Percentiles rank a stretch among this genome's conserved stretches.
Conservation (phyloP, 2,329 filamentous ascomycete species). For the Neofusicoccum sp. region DNA sequence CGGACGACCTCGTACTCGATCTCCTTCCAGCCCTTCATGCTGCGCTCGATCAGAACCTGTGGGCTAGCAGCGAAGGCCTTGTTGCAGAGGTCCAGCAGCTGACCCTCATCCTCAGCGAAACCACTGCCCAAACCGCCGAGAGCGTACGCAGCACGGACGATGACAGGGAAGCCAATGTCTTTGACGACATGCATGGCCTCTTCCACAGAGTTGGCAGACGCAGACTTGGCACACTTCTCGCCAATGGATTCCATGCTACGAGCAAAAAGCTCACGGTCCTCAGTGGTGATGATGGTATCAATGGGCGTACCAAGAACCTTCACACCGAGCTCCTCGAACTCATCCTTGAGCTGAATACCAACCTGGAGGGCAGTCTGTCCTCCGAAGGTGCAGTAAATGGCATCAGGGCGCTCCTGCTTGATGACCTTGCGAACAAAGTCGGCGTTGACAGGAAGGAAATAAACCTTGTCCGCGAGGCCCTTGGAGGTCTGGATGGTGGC, state of each 20-base stretch:
- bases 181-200: slow-evolving; percentile 88
- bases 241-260: slow-evolving; percentile 98
- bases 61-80: slow-evolving; percentile 94
- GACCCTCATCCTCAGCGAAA: slow-evolving; percentile 82
- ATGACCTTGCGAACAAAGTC: slow-evolving; percentile 99
- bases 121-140: slow-evolving; percentile 93
- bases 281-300: slow-evolving; percentile 96
- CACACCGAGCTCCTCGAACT: slow-evolving; percentile 89
- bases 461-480: slow-evolving; percentile 96
- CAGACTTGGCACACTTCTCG: slow-evolving; percentile 97
- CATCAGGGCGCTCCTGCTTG: slow-evolving; percentile 87
- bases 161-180: slow-evolving; percentile 92
- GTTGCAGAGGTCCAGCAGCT: slow-evolving; percentile 84
- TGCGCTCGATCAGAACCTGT: slow-evolving; percentile 93
- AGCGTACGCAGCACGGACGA: slow-evolving; percentile 93
- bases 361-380: slow-evolving; percentile 96
- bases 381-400: slow-evolving; percentile 97
- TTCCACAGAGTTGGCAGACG: slow-evolving; percentile 82
- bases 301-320: slow-evolving; percentile 95
- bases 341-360: slow-evolving; percentile 95
- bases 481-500: slow-evolving; percentile 98
- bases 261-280: slow-evolving; percentile 95
- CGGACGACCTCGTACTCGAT: slow-evolving; percentile 98
- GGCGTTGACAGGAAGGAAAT: slow-evolving; percentile 94
- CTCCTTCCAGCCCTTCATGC: slow-evolving; percentile 99